Percentiles rank a stretch among this genome's conserved stretches.
Conservation (phyloP, 148 eudicot genomes). For the Hydrangea macrophylla region DNA sequence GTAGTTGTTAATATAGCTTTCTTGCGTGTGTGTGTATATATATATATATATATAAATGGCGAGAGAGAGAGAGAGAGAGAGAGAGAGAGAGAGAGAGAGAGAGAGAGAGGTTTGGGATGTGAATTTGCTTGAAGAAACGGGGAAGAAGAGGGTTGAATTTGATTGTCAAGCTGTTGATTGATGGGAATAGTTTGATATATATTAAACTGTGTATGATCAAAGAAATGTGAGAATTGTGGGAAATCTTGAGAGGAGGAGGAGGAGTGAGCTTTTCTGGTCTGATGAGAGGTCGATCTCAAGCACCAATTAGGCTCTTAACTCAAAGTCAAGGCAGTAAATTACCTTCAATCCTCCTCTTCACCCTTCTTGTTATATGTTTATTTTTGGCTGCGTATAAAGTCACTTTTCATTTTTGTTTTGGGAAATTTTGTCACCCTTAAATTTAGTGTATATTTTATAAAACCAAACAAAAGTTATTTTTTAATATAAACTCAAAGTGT, state of each 20-base stretch:
- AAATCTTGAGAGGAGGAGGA: neutral
- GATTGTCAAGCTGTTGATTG: constrained; percentile 5
- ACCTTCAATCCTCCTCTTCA: neutral
- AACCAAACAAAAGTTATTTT: too few species aligned
- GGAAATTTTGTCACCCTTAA: too few species aligned
- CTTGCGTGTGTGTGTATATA: neutral
- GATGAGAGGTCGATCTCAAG: constrained; percentile 16
- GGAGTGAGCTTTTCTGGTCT: constrained; percentile 16
- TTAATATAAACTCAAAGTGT: too few species aligned
- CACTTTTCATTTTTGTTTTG: too few species aligned
- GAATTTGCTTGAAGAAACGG: constrained; percentile 37
- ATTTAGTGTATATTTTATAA: too few species aligned
- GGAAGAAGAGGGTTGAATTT: constrained; percentile 8
- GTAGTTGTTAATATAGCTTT: constrained; percentile 15
- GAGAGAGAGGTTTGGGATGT: neutral
- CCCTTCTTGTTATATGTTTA: too few species aligned
- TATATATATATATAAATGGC: neutral
- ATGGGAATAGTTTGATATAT: too few species aligned
- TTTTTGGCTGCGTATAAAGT: too few species aligned
- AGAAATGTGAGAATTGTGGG: neutral
- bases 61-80: neutral
- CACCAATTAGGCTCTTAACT: neutral
- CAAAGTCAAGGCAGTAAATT: constrained; percentile 18
- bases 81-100: constrained; percentile 2
- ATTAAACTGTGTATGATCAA: neutral